phyloP scores from a whole-genome alignment of 371 early-diverging fungal genomes.

The Cokeromyces recurvatus region DNA sequence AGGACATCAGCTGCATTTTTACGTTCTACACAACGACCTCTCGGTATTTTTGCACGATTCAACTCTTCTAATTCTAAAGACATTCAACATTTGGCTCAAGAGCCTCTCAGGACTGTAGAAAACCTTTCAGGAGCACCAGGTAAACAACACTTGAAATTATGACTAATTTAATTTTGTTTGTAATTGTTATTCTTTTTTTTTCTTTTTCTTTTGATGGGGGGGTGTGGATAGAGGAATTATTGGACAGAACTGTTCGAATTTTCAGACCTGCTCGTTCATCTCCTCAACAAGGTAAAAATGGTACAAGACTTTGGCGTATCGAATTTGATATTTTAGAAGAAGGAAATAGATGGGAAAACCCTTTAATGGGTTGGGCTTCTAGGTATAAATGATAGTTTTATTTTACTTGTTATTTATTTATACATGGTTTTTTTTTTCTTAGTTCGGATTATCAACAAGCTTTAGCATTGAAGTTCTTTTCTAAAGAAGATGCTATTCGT shows the following conservation, averaged over 20 bases:
- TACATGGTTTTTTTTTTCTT: background rate
- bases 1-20: slow-evolving; percentile 18
- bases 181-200: background rate
- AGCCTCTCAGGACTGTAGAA: slow-evolving; percentile 26
- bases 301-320: slow-evolving; percentile 80
- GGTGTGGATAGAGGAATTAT: slow-evolving; percentile 48
- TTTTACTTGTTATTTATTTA: too few species aligned
- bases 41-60: slow-evolving; percentile 8
- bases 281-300: slow-evolving; percentile 79
- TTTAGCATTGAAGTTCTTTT: slow-evolving; percentile 75
- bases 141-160: slow-evolving; percentile 8
- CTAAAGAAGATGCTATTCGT: slow-evolving; percentile 85
- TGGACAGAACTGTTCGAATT: slow-evolving; percentile 80
- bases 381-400: slow-evolving; percentile 44
- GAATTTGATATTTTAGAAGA: slow-evolving; percentile 78
- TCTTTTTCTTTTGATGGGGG: too few species aligned
- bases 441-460: slow-evolving; percentile 85
- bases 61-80: slow-evolving; percentile 20
- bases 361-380: slow-evolving; percentile 92
- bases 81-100: slow-evolving; percentile 25
- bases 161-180: too few species aligned
- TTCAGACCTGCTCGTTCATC: slow-evolving; percentile 81
- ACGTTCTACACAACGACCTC: background rate
- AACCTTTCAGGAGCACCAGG: slow-evolving; percentile 48
- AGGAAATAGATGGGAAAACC: slow-evolving; percentile 88